A percentile compares a stretch with the other conserved stretches of the same genome.
phyloP scores from a whole-genome alignment of 306 rosid genomes.

The Castanea crenata region DNA sequence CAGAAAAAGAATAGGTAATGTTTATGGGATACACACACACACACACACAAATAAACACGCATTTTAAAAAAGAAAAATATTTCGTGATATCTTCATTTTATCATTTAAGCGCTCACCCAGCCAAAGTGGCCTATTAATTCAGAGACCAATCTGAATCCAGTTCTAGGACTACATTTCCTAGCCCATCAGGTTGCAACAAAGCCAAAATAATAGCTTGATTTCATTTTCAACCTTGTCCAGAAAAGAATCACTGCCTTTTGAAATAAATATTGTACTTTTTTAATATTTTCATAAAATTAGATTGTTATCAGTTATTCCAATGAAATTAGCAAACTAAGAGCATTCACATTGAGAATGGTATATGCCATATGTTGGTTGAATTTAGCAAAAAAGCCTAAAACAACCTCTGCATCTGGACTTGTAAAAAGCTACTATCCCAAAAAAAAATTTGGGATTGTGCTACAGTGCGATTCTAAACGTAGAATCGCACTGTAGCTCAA shows the following conservation, averaged over 20 bases:
- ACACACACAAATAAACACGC: not conserved
- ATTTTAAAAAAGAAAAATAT: not conserved
- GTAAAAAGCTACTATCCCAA: no score
- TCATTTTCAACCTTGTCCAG: not conserved
- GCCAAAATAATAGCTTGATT: not conserved
- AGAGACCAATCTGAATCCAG: slow-evolving; percentile 17
- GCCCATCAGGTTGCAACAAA: slow-evolving; percentile 13
- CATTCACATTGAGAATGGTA: no score
- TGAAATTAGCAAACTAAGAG: not conserved
- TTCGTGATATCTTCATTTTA: not conserved
- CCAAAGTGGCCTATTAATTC: slow-evolving; percentile 11
- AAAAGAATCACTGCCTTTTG: not conserved
- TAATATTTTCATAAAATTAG: not conserved
- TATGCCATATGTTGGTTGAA: no score
- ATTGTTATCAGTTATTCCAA: not conserved
- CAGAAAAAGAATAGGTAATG: not conserved
- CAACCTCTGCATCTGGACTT: no score
- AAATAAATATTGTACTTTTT: slow-evolving; percentile 3
- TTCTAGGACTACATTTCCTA: not conserved
- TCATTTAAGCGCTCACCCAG: slow-evolving; percentile 9
- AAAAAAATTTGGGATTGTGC: no score
- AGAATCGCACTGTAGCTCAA: no score
- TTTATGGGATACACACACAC: not conserved
- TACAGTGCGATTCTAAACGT: no score
- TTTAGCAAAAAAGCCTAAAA: no score